phyloP scores from a whole-genome alignment of 495 filamentous ascomycete species.

The Lophiostoma macrostomum region DNA sequence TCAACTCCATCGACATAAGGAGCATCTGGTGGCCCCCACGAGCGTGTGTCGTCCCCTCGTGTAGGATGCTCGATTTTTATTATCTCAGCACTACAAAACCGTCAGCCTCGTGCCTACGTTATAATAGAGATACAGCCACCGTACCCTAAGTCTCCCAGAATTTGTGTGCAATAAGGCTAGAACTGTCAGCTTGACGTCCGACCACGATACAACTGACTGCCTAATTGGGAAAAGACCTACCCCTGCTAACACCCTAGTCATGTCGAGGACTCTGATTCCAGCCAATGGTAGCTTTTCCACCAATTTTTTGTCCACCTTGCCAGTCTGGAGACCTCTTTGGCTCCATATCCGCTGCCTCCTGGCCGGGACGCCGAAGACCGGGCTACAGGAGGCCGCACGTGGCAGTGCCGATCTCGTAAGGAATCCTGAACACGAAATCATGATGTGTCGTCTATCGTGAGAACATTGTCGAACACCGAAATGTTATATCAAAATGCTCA shows the following conservation, averaged over 20 bases:
- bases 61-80: slow-evolving; percentile 41
- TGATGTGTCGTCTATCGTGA: slow-evolving; percentile 7
- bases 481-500: slow-evolving; percentile 12
- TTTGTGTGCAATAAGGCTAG: slow-evolving; percentile 33
- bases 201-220: neutral
- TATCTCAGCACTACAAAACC: slow-evolving; percentile 22
- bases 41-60: slow-evolving; percentile 31
- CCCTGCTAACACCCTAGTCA: slow-evolving; percentile 32
- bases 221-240: slow-evolving; percentile 27
- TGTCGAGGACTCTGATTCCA: slow-evolving; percentile 30
- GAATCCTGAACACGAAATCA: slow-evolving; percentile 1
- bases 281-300: slow-evolving; percentile 30
- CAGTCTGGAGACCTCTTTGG: neutral
- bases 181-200: slow-evolving; percentile 1
- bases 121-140: neutral
- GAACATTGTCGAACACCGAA: neutral
- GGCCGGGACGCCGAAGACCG: slow-evolving; percentile 1
- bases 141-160: slow-evolving; percentile 30
- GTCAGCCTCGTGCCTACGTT: neutral
- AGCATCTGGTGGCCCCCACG: slow-evolving; percentile 29
- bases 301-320: slow-evolving; percentile 21
- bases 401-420: neutral
- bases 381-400: neutral
- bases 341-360: neutral
- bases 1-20: slow-evolving; percentile 25